Base-by-base conservation (phyloP, 208 protist species). In the Crithidia thermophila region DNA sequence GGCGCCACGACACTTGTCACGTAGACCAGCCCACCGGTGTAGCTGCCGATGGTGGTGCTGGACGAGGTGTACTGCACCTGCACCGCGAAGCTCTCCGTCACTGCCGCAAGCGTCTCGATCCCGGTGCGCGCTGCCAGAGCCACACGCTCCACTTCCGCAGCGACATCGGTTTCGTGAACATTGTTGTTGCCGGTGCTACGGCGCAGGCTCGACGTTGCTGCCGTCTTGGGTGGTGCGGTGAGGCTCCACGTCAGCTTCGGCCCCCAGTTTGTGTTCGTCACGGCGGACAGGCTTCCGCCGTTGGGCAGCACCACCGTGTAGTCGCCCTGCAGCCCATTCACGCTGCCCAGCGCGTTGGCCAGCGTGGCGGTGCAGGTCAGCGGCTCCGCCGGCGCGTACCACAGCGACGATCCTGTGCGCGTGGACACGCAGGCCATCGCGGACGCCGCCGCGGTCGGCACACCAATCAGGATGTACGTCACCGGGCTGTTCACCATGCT, bases 401-500 rank as follows among this genome's bases (percentile, higher is more conserved):
- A 95, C 39, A 42, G 25, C 21, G 21, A 56, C 5, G 90, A 95
- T 13, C 68, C 73, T 0, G 84, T 81, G 9, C 52, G 50, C 7
- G 14, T 67, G 0, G 90, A 85, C 9, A 39, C 50, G 65, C 90
- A 95, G 1, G 49, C 34, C 13, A 91, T 39, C 33, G 40, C 67
- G 13, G 84, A 82, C 10, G 72, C 75, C 6, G 37, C 60, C 6
- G 69, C 53, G 7, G 84, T 76, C 11, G 90, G 87, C n/a, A 82
- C 69, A 13, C 84, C 87, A 63, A 95, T 72, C 18, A 95, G 72
- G 36, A 67, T 77, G 62, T 88, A 90, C 33, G 36, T 49, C 55
- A 77, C 37, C 10, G 90, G 90, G 56, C 90, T 95, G 55, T 84
- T 86, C 49, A 64, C 67, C 85, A 91, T 90, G 20, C 67, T 21